phyloP scores from a whole-genome alignment of 1,284 basidiomycete species.

The Ceratobasidium sp. region DNA sequence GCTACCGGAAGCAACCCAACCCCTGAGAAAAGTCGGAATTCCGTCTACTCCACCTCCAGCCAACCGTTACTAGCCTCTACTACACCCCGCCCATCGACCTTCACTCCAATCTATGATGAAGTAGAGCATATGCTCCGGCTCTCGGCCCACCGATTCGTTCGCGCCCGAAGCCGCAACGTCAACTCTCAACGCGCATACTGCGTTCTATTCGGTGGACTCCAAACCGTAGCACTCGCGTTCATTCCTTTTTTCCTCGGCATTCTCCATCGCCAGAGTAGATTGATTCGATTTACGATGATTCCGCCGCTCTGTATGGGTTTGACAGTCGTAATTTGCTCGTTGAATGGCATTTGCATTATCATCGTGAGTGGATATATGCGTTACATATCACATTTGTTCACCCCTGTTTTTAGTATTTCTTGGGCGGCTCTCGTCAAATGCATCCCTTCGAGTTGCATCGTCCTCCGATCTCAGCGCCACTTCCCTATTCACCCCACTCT shows the following conservation, averaged over 20 bases:
- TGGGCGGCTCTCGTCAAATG: slow-evolving; percentile 35
- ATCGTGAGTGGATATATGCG: slow-evolving; percentile 11
- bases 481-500: neutral
- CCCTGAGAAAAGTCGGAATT: neutral
- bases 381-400: neutral
- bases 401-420: slow-evolving; percentile 30
- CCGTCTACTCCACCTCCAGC: neutral
- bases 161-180: slow-evolving; percentile 40
- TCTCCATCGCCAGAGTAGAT: neutral
- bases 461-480: slow-evolving; percentile 34
- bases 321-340: slow-evolving; percentile 16
- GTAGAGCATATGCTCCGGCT: slow-evolving; percentile 43
- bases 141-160: slow-evolving; percentile 40
- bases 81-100: slow-evolving; percentile 3
- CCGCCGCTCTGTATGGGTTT: slow-evolving; percentile 43
- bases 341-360: slow-evolving; percentile 17
- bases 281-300: slow-evolving; percentile 39
- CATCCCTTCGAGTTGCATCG: slow-evolving; percentile 45
- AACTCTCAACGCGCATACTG: slow-evolving; percentile 28
- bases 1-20: neutral
- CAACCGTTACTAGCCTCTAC: neutral
- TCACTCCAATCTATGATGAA: neutral
- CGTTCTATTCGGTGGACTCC: slow-evolving; percentile 29
- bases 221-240: slow-evolving; percentile 22
- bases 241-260: slow-evolving; percentile 38